phyloP scores from a whole-genome alignment of 169 alveolate species.

The Cryptosporidium sp. region DNA sequence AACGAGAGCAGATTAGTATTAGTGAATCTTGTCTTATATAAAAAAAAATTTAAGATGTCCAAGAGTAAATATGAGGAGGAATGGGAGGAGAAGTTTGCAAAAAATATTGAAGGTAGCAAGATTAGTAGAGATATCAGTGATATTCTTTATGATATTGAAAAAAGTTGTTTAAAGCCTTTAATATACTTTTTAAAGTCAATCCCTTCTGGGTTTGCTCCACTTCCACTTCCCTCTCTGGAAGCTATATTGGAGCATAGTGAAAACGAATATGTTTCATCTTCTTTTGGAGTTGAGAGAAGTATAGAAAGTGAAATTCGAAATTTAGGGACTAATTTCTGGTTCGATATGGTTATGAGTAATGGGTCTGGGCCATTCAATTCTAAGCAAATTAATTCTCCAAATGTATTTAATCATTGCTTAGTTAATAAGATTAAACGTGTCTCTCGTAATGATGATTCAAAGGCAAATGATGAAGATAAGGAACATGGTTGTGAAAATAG shows the following conservation, averaged over 20 bases:
- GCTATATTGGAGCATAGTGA: constrained; percentile 23
- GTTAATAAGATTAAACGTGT: background rate
- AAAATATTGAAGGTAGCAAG: background rate
- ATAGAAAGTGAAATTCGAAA: constrained; percentile 22
- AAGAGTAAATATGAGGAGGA: constrained; percentile 1
- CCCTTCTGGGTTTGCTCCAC: constrained; percentile 66
- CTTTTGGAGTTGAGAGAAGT: background rate
- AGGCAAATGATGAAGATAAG: background rate
- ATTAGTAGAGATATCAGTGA: background rate
- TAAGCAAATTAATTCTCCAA: background rate
- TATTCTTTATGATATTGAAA: constrained; percentile 28
- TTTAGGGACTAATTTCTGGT: constrained; percentile 14
- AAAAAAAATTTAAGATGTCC: constrained; percentile 8
- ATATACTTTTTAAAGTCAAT: constrained; percentile 59
- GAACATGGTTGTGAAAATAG: background rate
- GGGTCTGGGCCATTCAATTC: constrained; percentile 2
- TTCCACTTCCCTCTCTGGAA: constrained; percentile 5
- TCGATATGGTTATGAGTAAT: constrained; percentile 3
- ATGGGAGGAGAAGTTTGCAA: constrained; percentile 1
- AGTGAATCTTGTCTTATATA: no score
- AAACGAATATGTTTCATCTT: constrained; percentile 7
- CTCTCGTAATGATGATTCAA: background rate
- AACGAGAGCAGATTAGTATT: no score
- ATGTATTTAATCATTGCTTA: background rate
- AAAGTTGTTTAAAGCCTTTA: constrained; percentile 40